phyloP scores from a whole-genome alignment of 495 filamentous ascomycete genomes.

The Aspergillus diversus region DNA sequence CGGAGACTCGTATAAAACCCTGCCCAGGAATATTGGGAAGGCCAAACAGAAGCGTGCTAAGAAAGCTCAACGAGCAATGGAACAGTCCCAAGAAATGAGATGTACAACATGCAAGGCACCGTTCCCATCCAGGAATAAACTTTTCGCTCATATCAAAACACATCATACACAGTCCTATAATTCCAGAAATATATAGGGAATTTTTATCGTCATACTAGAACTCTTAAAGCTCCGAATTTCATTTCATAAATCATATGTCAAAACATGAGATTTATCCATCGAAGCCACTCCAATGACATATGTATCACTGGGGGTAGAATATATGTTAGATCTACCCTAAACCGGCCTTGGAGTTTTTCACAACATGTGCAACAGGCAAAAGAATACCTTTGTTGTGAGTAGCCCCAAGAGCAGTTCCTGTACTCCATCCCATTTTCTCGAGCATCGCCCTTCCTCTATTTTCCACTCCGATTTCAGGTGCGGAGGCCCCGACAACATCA shows the following conservation, averaged over 20 bases:
- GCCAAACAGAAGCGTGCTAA: constrained; percentile 88
- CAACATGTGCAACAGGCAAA: constrained; percentile 81
- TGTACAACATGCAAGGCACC: constrained; percentile 64
- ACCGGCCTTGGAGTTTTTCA: constrained; percentile 84
- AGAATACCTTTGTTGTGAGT: constrained; percentile 85
- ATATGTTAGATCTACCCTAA: constrained; percentile 61
- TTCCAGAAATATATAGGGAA: constrained; percentile 24
- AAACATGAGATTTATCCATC: too few species aligned
- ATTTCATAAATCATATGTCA: too few species aligned
- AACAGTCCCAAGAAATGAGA: constrained; percentile 41
- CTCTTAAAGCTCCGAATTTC: too few species aligned
- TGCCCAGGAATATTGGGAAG: constrained; percentile 69
- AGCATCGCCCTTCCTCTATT: constrained; percentile 88
- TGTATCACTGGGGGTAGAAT: neutral
- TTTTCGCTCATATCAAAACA: constrained; percentile 74
- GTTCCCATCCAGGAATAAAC: constrained; percentile 69
- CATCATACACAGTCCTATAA: constrained; percentile 57
- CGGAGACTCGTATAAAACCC: constrained; percentile 24
- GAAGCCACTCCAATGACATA: too few species aligned
- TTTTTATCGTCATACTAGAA: too few species aligned
- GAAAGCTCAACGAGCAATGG: constrained; percentile 62
- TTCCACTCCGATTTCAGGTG: constrained; percentile 79
- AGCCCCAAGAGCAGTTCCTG: constrained; percentile 83
- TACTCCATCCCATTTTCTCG: constrained; percentile 97
- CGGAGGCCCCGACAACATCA: constrained; percentile 84